Conservation (phyloP, 2,329 filamentous ascomycete species). For the Paecilomyces dactylethromorphus region DNA sequence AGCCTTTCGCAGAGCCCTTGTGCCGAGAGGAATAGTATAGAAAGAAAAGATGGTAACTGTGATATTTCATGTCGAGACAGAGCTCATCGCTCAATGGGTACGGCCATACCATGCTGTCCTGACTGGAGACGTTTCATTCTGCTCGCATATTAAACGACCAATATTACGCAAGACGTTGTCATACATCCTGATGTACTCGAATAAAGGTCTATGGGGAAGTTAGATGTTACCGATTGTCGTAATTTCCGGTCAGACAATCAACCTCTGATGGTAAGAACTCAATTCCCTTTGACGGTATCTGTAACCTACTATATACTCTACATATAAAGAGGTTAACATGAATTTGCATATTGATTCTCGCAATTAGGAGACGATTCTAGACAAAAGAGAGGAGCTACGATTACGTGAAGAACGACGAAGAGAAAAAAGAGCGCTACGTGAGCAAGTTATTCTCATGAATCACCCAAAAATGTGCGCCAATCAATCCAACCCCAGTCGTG, state of each 20-base stretch:
- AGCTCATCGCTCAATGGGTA: not conserved
- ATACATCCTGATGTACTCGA: not conserved
- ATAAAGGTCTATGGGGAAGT: not conserved
- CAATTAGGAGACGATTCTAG: not conserved
- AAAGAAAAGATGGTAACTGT: not conserved
- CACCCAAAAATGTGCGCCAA: not conserved
- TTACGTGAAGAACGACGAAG: not conserved
- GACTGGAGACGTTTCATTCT: not conserved
- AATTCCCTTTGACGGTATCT: not conserved
- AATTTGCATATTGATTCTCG: not conserved
- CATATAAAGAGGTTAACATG: not conserved
- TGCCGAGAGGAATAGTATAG: not conserved
- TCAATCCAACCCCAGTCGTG: not conserved
- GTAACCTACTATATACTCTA: not conserved
- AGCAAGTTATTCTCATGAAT: not conserved
- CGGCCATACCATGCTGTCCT: not conserved
- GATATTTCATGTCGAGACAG: not conserved
- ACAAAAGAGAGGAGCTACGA: not conserved
- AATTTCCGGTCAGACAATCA: not conserved
- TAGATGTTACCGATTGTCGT: not conserved
- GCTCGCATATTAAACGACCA: not conserved
- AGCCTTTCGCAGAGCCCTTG: not conserved
- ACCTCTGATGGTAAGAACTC: not conserved
- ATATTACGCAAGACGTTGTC: not conserved
- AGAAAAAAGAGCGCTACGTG: not conserved